A percentile compares a stretch with the other conserved stretches of the same genome.
Conservation (phyloP, 192 early-diverging fungal genomes). For the Mycoemilia scoparia region DNA sequence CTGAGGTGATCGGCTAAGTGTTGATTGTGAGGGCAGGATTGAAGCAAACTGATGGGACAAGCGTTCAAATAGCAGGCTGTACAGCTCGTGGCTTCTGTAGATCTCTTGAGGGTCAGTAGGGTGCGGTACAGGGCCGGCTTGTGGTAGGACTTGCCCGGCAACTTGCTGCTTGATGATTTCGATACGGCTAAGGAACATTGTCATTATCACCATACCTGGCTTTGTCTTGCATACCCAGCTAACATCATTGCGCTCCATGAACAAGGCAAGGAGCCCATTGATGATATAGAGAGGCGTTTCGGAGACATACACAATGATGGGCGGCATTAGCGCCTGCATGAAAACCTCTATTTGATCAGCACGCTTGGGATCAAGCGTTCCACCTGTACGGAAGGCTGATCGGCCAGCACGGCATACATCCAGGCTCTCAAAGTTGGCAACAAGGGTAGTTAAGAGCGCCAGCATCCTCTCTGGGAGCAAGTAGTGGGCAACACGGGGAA, state of each 20-base stretch:
- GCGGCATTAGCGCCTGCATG: slow-evolving; percentile 74
- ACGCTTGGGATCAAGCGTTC: slow-evolving; percentile 7
- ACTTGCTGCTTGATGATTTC: slow-evolving; percentile 65
- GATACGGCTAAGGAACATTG: slow-evolving; percentile 74
- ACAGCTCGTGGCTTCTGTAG: slow-evolving; percentile 50
- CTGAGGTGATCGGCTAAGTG: slow-evolving; percentile 14
- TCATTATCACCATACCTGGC: slow-evolving; percentile 74
- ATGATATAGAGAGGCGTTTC: slow-evolving; percentile 73
- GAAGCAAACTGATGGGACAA: slow-evolving; percentile 54
- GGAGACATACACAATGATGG: slow-evolving; percentile 55
- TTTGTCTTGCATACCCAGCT: slow-evolving; percentile 67
- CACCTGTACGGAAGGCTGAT: slow-evolving; percentile 11
- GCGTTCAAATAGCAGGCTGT: slow-evolving; percentile 59
- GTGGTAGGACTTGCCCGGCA: slow-evolving; percentile 5
- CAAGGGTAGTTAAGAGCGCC: slow-evolving; percentile 53
- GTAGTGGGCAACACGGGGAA: slow-evolving; percentile 66
- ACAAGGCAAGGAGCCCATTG: slow-evolving; percentile 55
- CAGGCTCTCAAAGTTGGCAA: slow-evolving; percentile 53
- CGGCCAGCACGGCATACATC: slow-evolving; percentile 39
- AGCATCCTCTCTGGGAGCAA: slow-evolving; percentile 61
- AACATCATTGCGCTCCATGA: slow-evolving; percentile 82
- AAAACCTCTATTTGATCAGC: slow-evolving; percentile 69
- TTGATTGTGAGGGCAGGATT: slow-evolving; percentile 50
- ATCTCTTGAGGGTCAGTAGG: slow-evolving; percentile 9
- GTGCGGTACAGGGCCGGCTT: slow-evolving; percentile 17